Evolutionary conservation across 164 flowering plant genomes (phyloP).

Genomic region (Dillenia turbinata): DNA sequence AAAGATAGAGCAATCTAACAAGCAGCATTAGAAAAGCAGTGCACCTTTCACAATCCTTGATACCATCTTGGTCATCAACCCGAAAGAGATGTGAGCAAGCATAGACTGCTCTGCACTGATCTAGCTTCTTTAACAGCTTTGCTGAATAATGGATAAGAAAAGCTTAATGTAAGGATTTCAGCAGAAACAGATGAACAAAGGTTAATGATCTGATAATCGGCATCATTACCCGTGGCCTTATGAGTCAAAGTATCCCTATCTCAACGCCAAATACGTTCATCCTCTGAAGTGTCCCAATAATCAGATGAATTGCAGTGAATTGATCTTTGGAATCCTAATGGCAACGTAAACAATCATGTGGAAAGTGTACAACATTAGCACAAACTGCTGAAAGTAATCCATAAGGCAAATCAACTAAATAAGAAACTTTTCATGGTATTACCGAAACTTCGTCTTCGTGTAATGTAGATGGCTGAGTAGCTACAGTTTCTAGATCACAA

Average conservation of each 20-base stretch:
- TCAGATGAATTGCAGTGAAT: slow-evolving; percentile 88
- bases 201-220: not conserved
- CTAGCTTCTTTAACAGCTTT: slow-evolving; percentile 96
- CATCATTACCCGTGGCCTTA: slow-evolving; percentile 89
- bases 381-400: not conserved
- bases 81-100: slow-evolving; percentile 98
- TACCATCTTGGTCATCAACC: slow-evolving; percentile 89
- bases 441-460: slow-evolving; percentile 99
- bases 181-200: not conserved
- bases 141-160: slow-evolving; percentile 78
- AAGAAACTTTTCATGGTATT: slow-evolving; percentile 10
- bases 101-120: slow-evolving; percentile 96
- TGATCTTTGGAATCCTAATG: slow-evolving; percentile 92
- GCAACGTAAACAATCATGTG: too few relatives aligned
- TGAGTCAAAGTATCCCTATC: slow-evolving; percentile 95
- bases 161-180: slow-evolving; percentile 1
- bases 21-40: not conserved
- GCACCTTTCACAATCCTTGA: slow-evolving; percentile 96
- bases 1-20: too few relatives aligned
- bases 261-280: slow-evolving; percentile 92
- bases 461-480: slow-evolving; percentile 91
- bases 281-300: slow-evolving; percentile 93
- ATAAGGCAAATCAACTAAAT: not conserved
- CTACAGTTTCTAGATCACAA: slow-evolving; percentile 91
- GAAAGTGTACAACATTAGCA: not conserved